Base-by-base conservation (phyloP, 495 filamentous ascomycete species). In the Evernia prunastri region DNA sequence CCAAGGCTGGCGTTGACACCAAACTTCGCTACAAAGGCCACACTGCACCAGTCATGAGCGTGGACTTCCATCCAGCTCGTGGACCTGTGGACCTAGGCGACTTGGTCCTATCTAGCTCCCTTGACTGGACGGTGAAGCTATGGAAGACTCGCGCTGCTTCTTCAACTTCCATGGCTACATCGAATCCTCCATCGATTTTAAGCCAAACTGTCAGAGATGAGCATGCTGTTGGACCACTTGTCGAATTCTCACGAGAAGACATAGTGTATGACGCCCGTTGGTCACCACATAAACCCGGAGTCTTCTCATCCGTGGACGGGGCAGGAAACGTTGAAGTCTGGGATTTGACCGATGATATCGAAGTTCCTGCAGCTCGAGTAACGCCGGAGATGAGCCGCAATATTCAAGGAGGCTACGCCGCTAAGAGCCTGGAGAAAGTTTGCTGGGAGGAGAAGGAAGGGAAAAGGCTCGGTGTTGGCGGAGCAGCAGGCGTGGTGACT, bases 91-190 rank as follows among this genome's bases (percentile, higher is more conserved):
- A 99, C 73, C 85, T 99, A n/a, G 92, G 93, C 35, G 95, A 99
- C 66, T 80, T 99, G 4, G 88, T 97, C 53, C 81, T 99, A 39
- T 89, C 86, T 29, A 86, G 87, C 17, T 89, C 86, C 51, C 78
- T 97, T 17, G 94, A 99, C 78, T 99, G 94, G 94, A 92, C 86
- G 70, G 91, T 96, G 63, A 96, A 95, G 75, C 79, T 99, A 31
- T 99, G 94, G 94, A 93, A 92, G 74, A 87, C 93, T 25, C 85
- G 90, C 5, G 87, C 94, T 4, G 87, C 90, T 11, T 86, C 86
- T 0, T 86, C 86, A 10, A 86, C 83, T 0, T 56, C 59, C 29
- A 76, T 80, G 18, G 81, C 82, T 25, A 82, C 84, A 20, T 77
- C 74, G 10, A 59, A 61, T 5, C 75, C 78, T 18, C 74, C 79